Base-by-base conservation (phyloP, 192 early-diverging fungal genomes). In the Entomortierella chlamydospora region DNA sequence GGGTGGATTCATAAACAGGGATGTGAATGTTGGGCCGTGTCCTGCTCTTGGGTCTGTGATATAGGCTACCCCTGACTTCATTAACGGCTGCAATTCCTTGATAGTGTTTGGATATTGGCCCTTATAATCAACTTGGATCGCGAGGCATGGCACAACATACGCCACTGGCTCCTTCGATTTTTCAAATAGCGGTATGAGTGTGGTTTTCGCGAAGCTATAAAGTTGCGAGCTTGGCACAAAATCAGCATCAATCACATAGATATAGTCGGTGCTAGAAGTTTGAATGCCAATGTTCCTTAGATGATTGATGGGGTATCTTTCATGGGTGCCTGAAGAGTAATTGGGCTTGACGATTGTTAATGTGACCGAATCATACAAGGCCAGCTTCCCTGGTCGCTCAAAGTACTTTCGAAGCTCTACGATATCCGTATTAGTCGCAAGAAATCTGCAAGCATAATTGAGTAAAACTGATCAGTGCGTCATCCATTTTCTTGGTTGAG, bases 221-320 rank as follows among this genome's bases (percentile, higher is more conserved):
- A 88, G 70, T 7, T 61, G 74, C 15, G 69, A 50, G 5, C 82
- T 78, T 11, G 87, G 87, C 23, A 84, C 76, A 53, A 88, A 88
- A 41, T 88, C 87, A 18, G 87, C 87, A 52, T 88, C 87, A 30
- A 88, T 83, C 26, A 88, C 85, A 68, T 83, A 81, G 5, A 84
- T 73, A 62, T 85, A 86, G 18, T 81, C 74, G 4, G 87, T 84
- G 2, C 41, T 45, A 5, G 85, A 49, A 12, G 81, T 67, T 12
- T 53, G 52, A 31, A 84, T 81, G 39, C 82, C 87, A 23, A 88
- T 54, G 29, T 88, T 88, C 11, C 87, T 61, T 12, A 88, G 63
- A 29, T 82, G 76, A 50, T 88, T 88, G 51, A 88, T 88, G 11
- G 87, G 87, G 52, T 88, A 88, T 25, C 81, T 68, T 9, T 70